Evolutionary conservation across 2,329 filamentous ascomycete genomes (phyloP), one percentile per base, ranked within the genome.

Genomic region (Botrytis byssoidea): DNA sequence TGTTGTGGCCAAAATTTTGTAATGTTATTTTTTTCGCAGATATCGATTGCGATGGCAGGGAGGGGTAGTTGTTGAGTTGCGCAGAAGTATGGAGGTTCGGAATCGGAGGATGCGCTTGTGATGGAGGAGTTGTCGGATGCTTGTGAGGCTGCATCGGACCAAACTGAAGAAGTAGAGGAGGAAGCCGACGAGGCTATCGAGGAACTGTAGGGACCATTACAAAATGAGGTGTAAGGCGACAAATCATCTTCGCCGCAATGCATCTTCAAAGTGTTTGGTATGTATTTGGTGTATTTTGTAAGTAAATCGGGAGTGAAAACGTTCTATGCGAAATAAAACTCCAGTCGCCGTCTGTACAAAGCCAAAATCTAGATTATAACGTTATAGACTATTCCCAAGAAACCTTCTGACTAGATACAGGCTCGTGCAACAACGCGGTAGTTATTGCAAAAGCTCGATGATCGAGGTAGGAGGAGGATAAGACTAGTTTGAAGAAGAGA

Each of bases 101-200:
- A 83, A 81, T 82, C 80, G 72, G 83, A 82, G 76, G 88, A 89
- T 74, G 88, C 88, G 80, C 87, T 86, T 74, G 88, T 91, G 76
- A 88, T 82, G 72, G 89, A 90, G 59, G 90, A 90, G 75, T 91
- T 90, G 79, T 92, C 89, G 71, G 92, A 93, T 75, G 86, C 86
- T 83, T 93, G 91, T 32, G 89, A 90, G 73, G 90, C 91, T 69
- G 86, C 88, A 80, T 92, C 87, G 77, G 93, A 96, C 86, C 93
- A 96, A 79, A 94, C 87, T 48, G 93, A 96, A 73, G 90, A 89
- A 74, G 91, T 88, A 32, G 92, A 94, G 73, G 92, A 92, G 44
- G 93, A 94, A 74, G 92, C 89, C 78, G 92, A 93, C 73, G 91
- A 91, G 80, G 91, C 89, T 85, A 94, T 84, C 60, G 91, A 91